phyloP scores from a whole-genome alignment of 179 eudicot genomes.

The Drosera spatulata region DNA sequence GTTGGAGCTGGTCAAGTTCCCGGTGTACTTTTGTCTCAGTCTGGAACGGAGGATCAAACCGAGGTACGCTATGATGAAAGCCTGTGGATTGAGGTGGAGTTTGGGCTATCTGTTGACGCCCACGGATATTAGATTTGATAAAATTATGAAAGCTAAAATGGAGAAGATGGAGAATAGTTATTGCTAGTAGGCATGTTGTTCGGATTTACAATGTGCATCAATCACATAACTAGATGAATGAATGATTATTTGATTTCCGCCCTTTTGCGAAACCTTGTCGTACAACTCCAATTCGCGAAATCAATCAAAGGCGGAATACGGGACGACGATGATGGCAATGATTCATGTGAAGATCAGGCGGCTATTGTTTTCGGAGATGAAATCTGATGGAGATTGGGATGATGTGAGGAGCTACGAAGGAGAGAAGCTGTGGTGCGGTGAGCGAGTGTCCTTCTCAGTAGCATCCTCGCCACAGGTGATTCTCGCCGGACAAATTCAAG shows the following conservation, averaged over 20 bases:
- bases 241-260: constrained; percentile 46
- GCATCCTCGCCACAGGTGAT: constrained; percentile 4
- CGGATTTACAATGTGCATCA: too few species aligned
- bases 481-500: not conserved
- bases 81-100: constrained; percentile 43
- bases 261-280: constrained; percentile 59
- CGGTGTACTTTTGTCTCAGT: too few species aligned
- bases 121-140: constrained; percentile 38
- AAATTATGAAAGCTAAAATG: constrained; percentile 43
- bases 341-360: too few species aligned
- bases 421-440: constrained; percentile 5
- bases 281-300: too few species aligned
- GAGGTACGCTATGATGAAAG: not conserved
- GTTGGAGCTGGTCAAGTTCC: too few species aligned
- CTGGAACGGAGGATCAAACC: too few species aligned
- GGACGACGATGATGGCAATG: too few species aligned
- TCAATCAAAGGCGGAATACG: too few species aligned
- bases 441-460: constrained; percentile 13
- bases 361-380: constrained; percentile 1
- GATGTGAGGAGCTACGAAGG: constrained; percentile 5
- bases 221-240: too few species aligned
- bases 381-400: constrained; percentile 14
- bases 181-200: too few species aligned
- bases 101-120: constrained; percentile 42
- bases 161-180: constrained; percentile 15